Conservation (phyloP, 306 rosid genomes). For the Citrullus colocynthis region DNA sequence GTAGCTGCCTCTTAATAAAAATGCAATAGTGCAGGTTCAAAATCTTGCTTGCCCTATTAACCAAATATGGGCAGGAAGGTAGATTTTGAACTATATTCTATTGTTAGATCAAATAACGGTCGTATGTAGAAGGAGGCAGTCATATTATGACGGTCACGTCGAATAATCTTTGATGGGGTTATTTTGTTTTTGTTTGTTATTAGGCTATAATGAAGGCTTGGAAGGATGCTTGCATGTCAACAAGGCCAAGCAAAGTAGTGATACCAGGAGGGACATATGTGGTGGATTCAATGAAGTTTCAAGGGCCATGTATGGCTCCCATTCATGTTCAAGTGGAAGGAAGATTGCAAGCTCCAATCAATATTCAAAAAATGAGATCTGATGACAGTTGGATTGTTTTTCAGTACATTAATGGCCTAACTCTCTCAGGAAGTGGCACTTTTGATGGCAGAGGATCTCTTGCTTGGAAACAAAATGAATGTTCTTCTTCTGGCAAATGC, state of each 20-base stretch:
- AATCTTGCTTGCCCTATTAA: too few relatives aligned
- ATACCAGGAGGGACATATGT: constrained; percentile 12
- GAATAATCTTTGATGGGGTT: not conserved
- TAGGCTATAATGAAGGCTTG: constrained; percentile 25
- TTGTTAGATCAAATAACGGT: too few relatives aligned
- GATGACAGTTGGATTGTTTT: constrained; percentile 22
- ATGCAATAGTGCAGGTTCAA: too few relatives aligned
- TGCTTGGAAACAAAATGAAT: constrained; percentile 23
- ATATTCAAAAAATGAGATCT: not conserved
- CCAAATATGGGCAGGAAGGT: too few relatives aligned
- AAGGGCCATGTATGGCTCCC: constrained; percentile 36
- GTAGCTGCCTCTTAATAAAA: not conserved
- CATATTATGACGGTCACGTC: not conserved
- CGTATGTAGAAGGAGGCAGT: not conserved
- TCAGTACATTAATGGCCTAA: constrained; percentile 10
- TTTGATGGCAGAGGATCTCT: constrained; percentile 31
- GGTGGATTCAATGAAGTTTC: constrained; percentile 2
- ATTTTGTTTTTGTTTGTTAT: not conserved
- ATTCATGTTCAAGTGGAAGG: constrained; percentile 23
- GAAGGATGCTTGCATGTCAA: constrained; percentile 25
- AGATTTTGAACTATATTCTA: too few relatives aligned
- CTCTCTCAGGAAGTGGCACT: constrained; percentile 21
- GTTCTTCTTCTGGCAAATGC: constrained; percentile 8
- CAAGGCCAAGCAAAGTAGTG: constrained; percentile 12
- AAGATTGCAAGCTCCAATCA: constrained; percentile 18